A percentile compares a stretch with the other conserved stretches of the same genome.
Conservation (phyloP, 1,284 basidiomycete species). For the Microbotryum lychnidis-dioicae region DNA sequence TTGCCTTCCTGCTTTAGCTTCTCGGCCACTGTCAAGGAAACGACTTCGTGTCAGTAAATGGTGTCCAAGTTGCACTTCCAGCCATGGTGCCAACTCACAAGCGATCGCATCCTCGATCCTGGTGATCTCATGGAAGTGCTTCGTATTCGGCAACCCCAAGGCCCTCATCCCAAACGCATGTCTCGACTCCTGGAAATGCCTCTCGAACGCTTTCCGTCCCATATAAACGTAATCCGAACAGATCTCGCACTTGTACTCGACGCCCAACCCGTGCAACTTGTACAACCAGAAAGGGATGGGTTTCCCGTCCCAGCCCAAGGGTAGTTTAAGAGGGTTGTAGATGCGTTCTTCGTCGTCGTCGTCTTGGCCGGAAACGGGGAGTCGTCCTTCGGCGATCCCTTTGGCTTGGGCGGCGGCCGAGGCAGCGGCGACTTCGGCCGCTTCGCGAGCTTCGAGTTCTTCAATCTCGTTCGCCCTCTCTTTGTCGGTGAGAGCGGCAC, state of each 20-base stretch:
- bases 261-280: slow-evolving; percentile 93
- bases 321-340: slow-evolving; percentile 95
- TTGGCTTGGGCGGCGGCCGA: slow-evolving; percentile 48
- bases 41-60: background rate
- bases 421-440: slow-evolving; percentile 50
- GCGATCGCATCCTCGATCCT: slow-evolving; percentile 92
- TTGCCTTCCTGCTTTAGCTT: slow-evolving; percentile 89
- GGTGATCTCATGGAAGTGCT: slow-evolving; percentile 98
- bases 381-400: slow-evolving; percentile 44
- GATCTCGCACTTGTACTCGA: slow-evolving; percentile 96
- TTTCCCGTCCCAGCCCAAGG: slow-evolving; percentile 95
- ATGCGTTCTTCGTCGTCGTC: slow-evolving; percentile 90
- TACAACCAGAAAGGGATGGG: slow-evolving; percentile 99
- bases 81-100: slow-evolving; percentile 49
- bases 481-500: slow-evolving; percentile 88
- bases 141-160: slow-evolving; percentile 91
- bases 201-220: slow-evolving; percentile 90
- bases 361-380: slow-evolving; percentile 49
- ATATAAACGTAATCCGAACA: slow-evolving; percentile 93
- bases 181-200: slow-evolving; percentile 87
- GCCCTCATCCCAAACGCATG: slow-evolving; percentile 99
- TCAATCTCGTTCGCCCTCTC: slow-evolving; percentile 94
- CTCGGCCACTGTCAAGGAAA: slow-evolving; percentile 65
- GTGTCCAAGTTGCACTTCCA: background rate
- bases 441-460: slow-evolving; percentile 46